phyloP scores from a whole-genome alignment of 345 rosid species.

The Sisymbrium altissimum region DNA sequence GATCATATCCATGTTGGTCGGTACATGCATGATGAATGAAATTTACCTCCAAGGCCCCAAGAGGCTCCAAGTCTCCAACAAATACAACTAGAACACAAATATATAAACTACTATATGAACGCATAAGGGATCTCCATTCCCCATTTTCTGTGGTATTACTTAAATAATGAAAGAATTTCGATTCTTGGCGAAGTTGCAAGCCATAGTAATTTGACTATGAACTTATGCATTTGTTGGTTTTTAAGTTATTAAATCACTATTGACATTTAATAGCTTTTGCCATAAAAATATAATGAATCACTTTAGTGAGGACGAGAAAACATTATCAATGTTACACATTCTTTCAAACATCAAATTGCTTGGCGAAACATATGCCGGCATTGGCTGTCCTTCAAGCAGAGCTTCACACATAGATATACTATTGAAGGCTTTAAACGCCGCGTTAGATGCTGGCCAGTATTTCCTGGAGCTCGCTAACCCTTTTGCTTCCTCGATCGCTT shows the following conservation, averaged over 20 bases:
- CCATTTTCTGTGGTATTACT: no score
- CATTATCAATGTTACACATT: conserved; percentile 12
- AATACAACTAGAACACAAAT: no score
- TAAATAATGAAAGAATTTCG: no score
- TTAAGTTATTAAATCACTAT: not conserved
- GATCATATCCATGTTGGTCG: no score
- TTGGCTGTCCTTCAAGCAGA: not conserved
- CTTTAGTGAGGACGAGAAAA: not conserved
- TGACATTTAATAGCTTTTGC: not conserved
- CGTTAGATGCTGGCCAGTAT: not conserved
- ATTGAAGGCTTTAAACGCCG: not conserved
- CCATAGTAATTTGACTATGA: not conserved
- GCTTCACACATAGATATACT: not conserved
- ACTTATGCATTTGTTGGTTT: not conserved
- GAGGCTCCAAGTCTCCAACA: no score
- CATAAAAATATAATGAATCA: not conserved
- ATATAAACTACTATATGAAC: no score
- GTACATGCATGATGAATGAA: no score
- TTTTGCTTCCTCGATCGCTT: not conserved
- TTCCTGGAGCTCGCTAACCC: not conserved
- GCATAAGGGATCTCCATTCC: no score
- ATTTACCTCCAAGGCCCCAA: no score
- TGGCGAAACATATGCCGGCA: not conserved
- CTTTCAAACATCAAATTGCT: conserved; percentile 10
- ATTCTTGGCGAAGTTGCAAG: not conserved